Conservation (phyloP, 192 early-diverging fungal species). For the Piromyces finnis region DNA sequence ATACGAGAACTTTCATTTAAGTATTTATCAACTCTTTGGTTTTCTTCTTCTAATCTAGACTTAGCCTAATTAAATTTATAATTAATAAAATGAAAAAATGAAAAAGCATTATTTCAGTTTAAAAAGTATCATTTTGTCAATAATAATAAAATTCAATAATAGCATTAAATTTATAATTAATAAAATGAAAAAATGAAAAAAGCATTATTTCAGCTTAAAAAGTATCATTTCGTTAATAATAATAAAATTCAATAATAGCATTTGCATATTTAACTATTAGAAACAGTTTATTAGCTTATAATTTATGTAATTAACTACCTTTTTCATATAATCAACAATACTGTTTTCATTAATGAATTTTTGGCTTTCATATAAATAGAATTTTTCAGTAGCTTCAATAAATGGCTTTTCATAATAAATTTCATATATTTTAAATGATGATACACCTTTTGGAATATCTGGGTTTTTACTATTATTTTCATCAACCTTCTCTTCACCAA, state of each 20-base stretch:
- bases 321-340: slow-evolving; percentile 89
- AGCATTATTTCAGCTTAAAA: too few species aligned
- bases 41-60: slow-evolving; percentile 58
- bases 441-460: background rate
- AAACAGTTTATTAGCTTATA: too few species aligned
- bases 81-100: too few species aligned
- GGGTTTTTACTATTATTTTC: background rate
- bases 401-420: slow-evolving; percentile 76
- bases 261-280: too few species aligned
- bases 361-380: slow-evolving; percentile 80
- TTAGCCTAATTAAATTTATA: slow-evolving; percentile 33
- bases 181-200: too few species aligned
- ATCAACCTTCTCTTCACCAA: background rate
- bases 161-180: too few species aligned
- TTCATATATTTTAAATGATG: slow-evolving; percentile 46
- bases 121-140: too few species aligned
- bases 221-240: too few species aligned
- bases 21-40: slow-evolving; percentile 71
- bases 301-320: too few species aligned
- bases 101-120: too few species aligned
- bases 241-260: too few species aligned
- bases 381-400: slow-evolving; percentile 52
- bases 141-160: too few species aligned
- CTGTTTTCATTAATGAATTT: slow-evolving; percentile 78
- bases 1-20: slow-evolving; percentile 58